Percentiles rank a stretch among this genome's conserved stretches.
phyloP scores from a whole-genome alignment of 2,329 filamentous ascomycete species.

The Fusarium chuoi region DNA sequence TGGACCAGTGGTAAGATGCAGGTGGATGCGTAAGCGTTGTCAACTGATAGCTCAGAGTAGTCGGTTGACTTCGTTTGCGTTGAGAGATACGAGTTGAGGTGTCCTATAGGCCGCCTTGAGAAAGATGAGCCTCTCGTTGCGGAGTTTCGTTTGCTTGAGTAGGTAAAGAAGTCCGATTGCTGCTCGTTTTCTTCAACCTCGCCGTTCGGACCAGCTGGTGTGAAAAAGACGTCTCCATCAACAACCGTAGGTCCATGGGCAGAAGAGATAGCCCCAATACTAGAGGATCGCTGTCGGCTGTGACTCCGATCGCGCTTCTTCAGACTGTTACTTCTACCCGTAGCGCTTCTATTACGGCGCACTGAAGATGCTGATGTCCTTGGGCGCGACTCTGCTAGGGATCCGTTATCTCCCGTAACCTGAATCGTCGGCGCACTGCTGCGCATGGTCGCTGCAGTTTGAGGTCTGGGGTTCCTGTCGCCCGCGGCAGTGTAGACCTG shows the following conservation, averaged over 20 bases:
- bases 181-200: conserved; percentile 49
- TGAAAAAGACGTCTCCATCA: conserved; percentile 64
- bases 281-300: conserved; percentile 58
- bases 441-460: conserved; percentile 56
- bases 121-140: conserved; percentile 54
- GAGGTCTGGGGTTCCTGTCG: conserved; percentile 52
- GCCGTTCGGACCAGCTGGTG: conserved; percentile 55
- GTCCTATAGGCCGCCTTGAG: conserved; percentile 56
- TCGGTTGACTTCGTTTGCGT: conserved; percentile 54
- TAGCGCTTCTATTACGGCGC: conserved; percentile 56
- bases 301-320: conserved; percentile 63
- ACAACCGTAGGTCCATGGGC: conserved; percentile 53
- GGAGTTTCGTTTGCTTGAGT: conserved; percentile 53
- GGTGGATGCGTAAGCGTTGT: conserved; percentile 57
- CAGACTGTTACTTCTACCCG: conserved; percentile 61
- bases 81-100: conserved; percentile 59
- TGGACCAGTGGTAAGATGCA: conserved; percentile 63
- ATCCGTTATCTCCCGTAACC: conserved; percentile 73
- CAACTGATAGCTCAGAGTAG: conserved; percentile 52
- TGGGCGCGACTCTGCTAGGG: conserved; percentile 48
- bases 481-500: conserved; percentile 49
- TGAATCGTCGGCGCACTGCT: conserved; percentile 76
- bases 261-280: conserved; percentile 50
- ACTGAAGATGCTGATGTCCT: conserved; percentile 48
- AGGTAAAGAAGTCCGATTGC: conserved; percentile 57